phyloP scores from a whole-genome alignment of 2,329 filamentous ascomycete species.

The Apiospora saccharicola region DNA sequence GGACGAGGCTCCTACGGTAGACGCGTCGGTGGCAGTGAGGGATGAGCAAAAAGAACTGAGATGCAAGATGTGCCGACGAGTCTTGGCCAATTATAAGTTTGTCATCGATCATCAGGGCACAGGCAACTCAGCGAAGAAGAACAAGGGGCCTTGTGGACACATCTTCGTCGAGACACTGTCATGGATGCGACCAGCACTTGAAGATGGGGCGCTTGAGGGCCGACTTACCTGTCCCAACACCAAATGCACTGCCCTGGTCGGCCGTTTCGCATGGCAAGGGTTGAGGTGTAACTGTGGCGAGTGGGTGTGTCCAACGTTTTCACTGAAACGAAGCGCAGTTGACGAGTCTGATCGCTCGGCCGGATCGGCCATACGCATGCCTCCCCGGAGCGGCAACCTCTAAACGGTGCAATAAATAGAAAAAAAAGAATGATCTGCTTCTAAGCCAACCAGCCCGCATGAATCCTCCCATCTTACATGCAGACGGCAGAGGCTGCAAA shows the following conservation, averaged over 20 bases:
- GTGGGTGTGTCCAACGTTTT: slow-evolving; percentile 93
- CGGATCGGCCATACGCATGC: slow-evolving; percentile 62
- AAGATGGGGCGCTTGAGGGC: slow-evolving; percentile 82
- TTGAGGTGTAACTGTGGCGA: slow-evolving; percentile 89
- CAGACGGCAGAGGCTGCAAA: slow-evolving; percentile 21
- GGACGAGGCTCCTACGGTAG: slow-evolving; percentile 67
- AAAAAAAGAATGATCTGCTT: slow-evolving; percentile 14
- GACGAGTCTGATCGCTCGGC: slow-evolving; percentile 63
- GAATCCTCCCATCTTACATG: slow-evolving; percentile 18
- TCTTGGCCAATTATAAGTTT: slow-evolving; percentile 64
- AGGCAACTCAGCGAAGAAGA: slow-evolving; percentile 31
- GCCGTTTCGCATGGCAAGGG: slow-evolving; percentile 96
- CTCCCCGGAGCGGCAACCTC: slow-evolving; percentile 50
- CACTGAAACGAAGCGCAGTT: slow-evolving; percentile 80
- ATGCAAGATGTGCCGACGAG: slow-evolving; percentile 89
- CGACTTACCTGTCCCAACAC: slow-evolving; percentile 81
- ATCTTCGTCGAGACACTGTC: slow-evolving; percentile 90
- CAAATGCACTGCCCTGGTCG: slow-evolving; percentile 83
- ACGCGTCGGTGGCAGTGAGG: slow-evolving; percentile 28
- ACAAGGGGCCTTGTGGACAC: slow-evolving; percentile 70
- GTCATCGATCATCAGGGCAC: slow-evolving; percentile 68
- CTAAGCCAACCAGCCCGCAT: not conserved
- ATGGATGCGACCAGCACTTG: slow-evolving; percentile 90
- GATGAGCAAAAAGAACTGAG: slow-evolving; percentile 66
- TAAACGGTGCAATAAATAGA: slow-evolving; percentile 35